These are phyloP conservation scores for Pyricularia sp. DNA, from an alignment of 2,329 filamentous ascomycete genomes.

Conservation along the genomic window DNA sequence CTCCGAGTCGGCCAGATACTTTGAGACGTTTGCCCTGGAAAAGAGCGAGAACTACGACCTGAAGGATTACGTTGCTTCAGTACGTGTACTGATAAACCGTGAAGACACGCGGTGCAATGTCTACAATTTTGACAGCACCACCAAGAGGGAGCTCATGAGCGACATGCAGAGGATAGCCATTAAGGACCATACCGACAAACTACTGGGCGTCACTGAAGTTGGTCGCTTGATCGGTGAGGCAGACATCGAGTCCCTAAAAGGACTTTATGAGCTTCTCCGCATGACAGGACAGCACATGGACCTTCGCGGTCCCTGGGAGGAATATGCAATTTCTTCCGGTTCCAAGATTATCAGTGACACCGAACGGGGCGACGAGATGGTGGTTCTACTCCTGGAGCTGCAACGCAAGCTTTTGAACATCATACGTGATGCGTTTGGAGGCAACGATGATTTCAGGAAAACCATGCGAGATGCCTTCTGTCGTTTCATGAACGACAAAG, in stretches of 20 bases:
- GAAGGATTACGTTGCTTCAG: conserved; percentile 61
- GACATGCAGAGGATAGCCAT: conserved; percentile 64
- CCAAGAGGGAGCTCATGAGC: conserved; percentile 62
- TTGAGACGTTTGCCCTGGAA: conserved; percentile 54
- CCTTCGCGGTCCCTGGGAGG: conserved; percentile 60
- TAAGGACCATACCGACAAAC: conserved; percentile 48
- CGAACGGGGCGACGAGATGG: conserved; percentile 70
- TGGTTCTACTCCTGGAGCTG: conserved; percentile 66
- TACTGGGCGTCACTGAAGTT: conserved; percentile 55
- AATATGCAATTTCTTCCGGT: conserved; percentile 67
- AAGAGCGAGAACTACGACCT: conserved; percentile 49
- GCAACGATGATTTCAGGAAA: conserved; percentile 64
- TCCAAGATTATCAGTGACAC: conserved; percentile 68
- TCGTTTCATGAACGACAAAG: conserved; percentile 80
- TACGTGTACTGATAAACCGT: conserved; percentile 52
- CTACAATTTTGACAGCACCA: conserved; percentile 72
- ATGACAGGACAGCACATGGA: conserved; percentile 57
- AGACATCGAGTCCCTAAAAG: conserved; percentile 56
- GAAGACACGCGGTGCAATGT: conserved; percentile 68
- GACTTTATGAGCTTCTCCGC: conserved; percentile 65
- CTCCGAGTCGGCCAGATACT: conserved; percentile 51
- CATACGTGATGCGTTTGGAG: conserved; percentile 62
- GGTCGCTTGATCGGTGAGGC: conserved; percentile 59
- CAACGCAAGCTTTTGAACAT: conserved; percentile 68
- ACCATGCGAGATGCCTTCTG: conserved; percentile 76